These are phyloP conservation scores for Kurtzmaniella fragi DNA, from an alignment of 805 yeast species.

Conservation along the genomic window DNA sequence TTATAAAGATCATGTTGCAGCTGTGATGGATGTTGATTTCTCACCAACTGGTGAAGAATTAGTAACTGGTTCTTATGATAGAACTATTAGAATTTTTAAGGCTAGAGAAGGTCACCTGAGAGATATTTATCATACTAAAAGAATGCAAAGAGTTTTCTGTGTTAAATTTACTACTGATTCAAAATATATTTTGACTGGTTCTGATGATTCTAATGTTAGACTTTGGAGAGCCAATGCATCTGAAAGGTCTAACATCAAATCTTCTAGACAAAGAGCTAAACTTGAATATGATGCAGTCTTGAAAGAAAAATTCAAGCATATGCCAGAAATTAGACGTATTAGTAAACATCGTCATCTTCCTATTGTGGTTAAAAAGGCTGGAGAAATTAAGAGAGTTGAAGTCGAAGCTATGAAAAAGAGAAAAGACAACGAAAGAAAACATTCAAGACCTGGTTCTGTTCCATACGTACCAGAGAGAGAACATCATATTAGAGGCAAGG, in stretches of 20 bases:
- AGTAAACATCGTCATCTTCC: constrained; percentile 93
- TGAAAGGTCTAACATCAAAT: constrained; percentile 77
- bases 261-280: constrained; percentile 73
- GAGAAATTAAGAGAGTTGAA: constrained; percentile 78
- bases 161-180: constrained; percentile 86
- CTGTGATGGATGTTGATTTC: constrained; percentile 91
- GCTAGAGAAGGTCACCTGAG: constrained; percentile 84
- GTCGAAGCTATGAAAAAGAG: constrained; percentile 67
- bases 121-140: constrained; percentile 91
- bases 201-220: constrained; percentile 94
- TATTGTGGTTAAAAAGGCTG: constrained; percentile 77
- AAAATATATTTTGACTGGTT: constrained; percentile 80
- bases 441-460: constrained; percentile 58
- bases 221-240: constrained; percentile 88
- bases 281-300: constrained; percentile 88
- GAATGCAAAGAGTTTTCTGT: constrained; percentile 93
- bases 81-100: constrained; percentile 78
- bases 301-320: constrained; percentile 86
- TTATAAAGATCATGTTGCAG: constrained; percentile 92
- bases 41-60: constrained; percentile 96
- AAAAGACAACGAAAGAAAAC: constrained; percentile 78
- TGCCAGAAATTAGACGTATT: constrained; percentile 94
- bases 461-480: constrained; percentile 69
- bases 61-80: constrained; percentile 93
- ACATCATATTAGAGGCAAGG: constrained; percentile 82